Base-by-base conservation (phyloP, 2,329 filamentous ascomycete genomes). In the Bertia moriformis region DNA sequence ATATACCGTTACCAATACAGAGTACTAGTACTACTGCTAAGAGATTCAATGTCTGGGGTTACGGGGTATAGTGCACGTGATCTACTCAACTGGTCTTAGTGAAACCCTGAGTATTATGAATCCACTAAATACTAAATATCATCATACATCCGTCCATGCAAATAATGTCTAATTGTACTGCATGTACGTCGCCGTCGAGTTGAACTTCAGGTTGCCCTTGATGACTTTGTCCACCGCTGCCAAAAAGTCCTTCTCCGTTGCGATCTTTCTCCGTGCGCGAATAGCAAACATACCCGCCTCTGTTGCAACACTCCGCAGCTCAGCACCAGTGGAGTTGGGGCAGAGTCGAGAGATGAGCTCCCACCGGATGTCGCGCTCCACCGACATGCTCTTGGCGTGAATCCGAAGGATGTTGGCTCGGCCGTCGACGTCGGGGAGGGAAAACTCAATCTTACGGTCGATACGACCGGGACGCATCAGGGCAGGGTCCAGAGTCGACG, bases 261-360 rank as follows among this genome's bases (percentile, higher is more conserved):
- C 91, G 14, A 98, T 86, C 83, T 98, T 98, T 65, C 91, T 80
- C 58, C 91, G 69, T 27, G 85, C 85, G 37, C 91, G 78, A 48
- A 98, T 95, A 43, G 91, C 91, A 55, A 93, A 98, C 89, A 98
- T 96, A 48, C 91, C 91, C 1, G 91, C 89, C 63, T 98, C 91
- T 5, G 91, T 98, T 49, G 91, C 94, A 44, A 98, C 91, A 65
- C 86, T 93, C 53, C 91, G 77, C 57, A 98, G 65, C 63, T 98
- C 91, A 38, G 91, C 91, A 66, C 91, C 91, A 1, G 91, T 98
- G 39, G 88, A 83, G 64, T 98, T 98, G 48, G 91, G 91, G 65
- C 91, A 98, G 46, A 98, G 71, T 51, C 91, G 81, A 15, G 88
- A 95, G 56, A 98, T 96, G 47, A 98, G 73, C 67, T 98, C 91